Percentiles rank a stretch among this genome's conserved stretches.
phyloP scores from a whole-genome alignment of 139 green algal species.

The Nannochloris sp. region DNA sequence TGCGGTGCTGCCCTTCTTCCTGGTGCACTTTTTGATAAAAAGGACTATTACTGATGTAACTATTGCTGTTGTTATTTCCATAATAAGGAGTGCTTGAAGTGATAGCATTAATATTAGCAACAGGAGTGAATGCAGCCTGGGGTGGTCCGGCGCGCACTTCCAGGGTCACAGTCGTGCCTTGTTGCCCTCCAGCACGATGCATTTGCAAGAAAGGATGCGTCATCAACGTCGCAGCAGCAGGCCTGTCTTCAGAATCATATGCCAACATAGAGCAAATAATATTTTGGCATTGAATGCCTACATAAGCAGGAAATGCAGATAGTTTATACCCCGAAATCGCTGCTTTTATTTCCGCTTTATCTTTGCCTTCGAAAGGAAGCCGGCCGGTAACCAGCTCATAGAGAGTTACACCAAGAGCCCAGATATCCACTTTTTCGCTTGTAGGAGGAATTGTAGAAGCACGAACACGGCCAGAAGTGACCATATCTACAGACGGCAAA shows the following conservation, averaged over 20 bases:
- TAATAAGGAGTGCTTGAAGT: no score
- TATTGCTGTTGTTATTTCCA: no score
- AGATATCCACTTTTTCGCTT: conserved; percentile 66
- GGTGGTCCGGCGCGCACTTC: background rate
- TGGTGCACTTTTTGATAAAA: no score
- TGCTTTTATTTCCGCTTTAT: conserved; percentile 51
- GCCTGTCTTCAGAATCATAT: conserved; percentile 44
- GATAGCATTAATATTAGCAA: no score
- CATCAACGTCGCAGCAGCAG: conserved; percentile 44
- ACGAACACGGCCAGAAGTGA: conserved; percentile 34
- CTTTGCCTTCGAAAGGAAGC: conserved; percentile 51
- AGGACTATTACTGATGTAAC: no score
- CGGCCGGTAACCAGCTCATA: conserved; percentile 67
- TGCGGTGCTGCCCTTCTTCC: no score
- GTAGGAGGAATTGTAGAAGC: conserved; percentile 38
- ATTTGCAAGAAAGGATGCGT: background rate
- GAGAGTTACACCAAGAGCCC: conserved; percentile 63
- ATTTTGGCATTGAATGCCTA: conserved; percentile 26
- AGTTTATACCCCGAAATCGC: conserved; percentile 43
- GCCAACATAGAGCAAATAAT: conserved; percentile 57
- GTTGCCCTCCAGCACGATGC: background rate
- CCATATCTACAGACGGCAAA: conserved; percentile 49
- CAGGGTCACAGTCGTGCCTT: background rate
- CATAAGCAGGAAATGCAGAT: conserved; percentile 25
- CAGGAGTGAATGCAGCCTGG: background rate